A percentile compares a stretch with the other conserved stretches of the same genome.
Conservation (phyloP, 805 yeast genomes). For the Teunomyces barrocoloradensis region DNA sequence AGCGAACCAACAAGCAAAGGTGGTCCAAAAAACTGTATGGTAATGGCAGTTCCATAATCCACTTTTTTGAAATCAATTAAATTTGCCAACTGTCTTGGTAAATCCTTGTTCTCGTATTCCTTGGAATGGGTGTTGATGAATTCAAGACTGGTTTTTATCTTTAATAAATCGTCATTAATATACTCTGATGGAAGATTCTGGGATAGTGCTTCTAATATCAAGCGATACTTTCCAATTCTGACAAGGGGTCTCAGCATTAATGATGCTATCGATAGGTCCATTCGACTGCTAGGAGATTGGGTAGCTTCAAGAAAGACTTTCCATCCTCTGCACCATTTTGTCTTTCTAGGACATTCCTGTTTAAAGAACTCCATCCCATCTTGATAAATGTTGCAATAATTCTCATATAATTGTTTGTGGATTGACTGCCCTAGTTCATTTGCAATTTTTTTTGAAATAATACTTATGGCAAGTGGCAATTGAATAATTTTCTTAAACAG, state of each 20-base stretch:
- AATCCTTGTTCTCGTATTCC: constrained; percentile 19
- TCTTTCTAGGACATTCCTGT: constrained; percentile 16
- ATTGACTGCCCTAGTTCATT: constrained; percentile 18
- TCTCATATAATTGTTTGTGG: constrained; percentile 26
- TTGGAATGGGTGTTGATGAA: constrained; percentile 23
- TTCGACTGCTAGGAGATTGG: constrained; percentile 29
- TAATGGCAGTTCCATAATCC: constrained; percentile 14
- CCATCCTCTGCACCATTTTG: constrained; percentile 28
- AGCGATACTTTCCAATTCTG: constrained; percentile 48
- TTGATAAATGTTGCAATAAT: constrained; percentile 31
- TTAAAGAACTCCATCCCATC: constrained; percentile 31
- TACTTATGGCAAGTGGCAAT: not conserved
- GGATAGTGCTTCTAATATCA: constrained; percentile 45
- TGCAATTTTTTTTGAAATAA: constrained; percentile 12
- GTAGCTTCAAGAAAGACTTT: constrained; percentile 40
- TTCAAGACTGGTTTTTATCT: constrained; percentile 19
- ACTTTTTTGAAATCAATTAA: constrained; percentile 11
- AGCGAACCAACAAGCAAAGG: constrained; percentile 45
- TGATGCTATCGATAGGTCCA: constrained; percentile 54
- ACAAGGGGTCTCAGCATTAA: constrained; percentile 53
- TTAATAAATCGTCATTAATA: constrained; percentile 12
- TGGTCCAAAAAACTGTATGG: constrained; percentile 47
- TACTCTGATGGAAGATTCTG: constrained; percentile 22
- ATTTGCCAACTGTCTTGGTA: constrained; percentile 16
- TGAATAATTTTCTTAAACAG: constrained; percentile 15